These are phyloP conservation scores for Metschnikowia sp. DNA, from an alignment of 805 yeast species.

Conservation along the genomic window DNA sequence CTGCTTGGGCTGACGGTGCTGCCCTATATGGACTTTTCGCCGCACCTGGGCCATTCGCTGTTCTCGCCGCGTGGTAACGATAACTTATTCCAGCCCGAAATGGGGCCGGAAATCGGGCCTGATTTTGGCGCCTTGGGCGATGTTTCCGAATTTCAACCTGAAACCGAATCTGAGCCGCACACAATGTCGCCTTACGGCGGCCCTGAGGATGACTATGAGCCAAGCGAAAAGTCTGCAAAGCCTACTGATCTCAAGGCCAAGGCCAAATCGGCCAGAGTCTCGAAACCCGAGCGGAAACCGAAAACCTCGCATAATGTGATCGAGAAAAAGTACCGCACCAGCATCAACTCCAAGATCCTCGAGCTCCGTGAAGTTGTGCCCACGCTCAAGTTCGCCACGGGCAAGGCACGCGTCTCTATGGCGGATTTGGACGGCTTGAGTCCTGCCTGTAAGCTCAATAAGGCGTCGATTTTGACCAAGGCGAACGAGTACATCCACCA, in stretches of 20 bases:
- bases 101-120: not conserved
- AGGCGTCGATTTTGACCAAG: conserved; percentile 71
- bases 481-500: conserved; percentile 78
- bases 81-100: too few species aligned
- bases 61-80: not conserved
- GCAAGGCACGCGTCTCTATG: conserved; percentile 20
- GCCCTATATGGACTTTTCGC: conserved; percentile 6
- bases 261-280: conserved; percentile 13
- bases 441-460: conserved; percentile 74
- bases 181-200: not conserved
- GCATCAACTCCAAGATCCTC: conserved; percentile 66
- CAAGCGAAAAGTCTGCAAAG: not conserved
- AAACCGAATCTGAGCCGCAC: not conserved
- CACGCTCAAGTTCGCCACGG: conserved; percentile 60
- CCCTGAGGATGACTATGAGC: not conserved
- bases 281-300: conserved; percentile 48
- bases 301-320: conserved; percentile 74
- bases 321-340: conserved; percentile 77
- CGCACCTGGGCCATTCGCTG: conserved; percentile 2
- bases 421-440: conserved; percentile 65
- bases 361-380: conserved; percentile 78
- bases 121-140: not conserved
- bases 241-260: conserved; percentile 11
- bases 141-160: not conserved
- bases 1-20: conserved; percentile 6